Base-by-base conservation (phyloP, 164 flowering plant genomes). In the Aristolochia contorta region DNA sequence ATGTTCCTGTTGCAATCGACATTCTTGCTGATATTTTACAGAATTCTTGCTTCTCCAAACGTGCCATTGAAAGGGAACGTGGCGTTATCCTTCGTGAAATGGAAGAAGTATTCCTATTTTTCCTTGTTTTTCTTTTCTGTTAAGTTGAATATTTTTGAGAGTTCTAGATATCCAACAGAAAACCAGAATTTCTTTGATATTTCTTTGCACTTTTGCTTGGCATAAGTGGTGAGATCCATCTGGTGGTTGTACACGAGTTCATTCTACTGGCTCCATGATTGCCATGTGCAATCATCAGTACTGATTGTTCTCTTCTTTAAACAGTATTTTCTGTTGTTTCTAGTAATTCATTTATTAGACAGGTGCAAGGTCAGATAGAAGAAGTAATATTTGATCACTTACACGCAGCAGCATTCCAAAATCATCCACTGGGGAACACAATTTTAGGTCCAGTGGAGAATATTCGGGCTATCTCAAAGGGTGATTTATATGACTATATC, bases 1-100 rank as follows among this genome's bases (percentile, higher is more conserved):
- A 89, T 61, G 83, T 89, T 7, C 70, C 73, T 3, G 61, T 65
- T 23, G 92, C 90, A 4, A 63, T 89, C 41, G 91, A 81, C 60
- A 78, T 86, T 32, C 72, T 89, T 54, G 75, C 91, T 22, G 91
- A 86, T 74, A 86, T 89, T 20, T 58, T 89, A 72, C 96, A 89
- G 79, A 84, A 89, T 61, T 86, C 93, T 3, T 67, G 52, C 58
- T 89, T 89, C 54, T 79, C 80, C 8, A 79, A 86, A 56, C 24
- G 41, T 14, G 63, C 78, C 57, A 84, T 89, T 58, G 56, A 22
- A 5, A 67, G 84, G 18, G 96, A 89, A 68, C 71, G 96, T 1
- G 84, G 76, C 43, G 96, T 86, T 27, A 89, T 89, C 67, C 71
- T 84, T 19, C 69, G 93, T 6, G 93, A 89, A 69, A 83, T 83